Conservation (phyloP, 306 rosid species). For the Dryas octopetala region DNA sequence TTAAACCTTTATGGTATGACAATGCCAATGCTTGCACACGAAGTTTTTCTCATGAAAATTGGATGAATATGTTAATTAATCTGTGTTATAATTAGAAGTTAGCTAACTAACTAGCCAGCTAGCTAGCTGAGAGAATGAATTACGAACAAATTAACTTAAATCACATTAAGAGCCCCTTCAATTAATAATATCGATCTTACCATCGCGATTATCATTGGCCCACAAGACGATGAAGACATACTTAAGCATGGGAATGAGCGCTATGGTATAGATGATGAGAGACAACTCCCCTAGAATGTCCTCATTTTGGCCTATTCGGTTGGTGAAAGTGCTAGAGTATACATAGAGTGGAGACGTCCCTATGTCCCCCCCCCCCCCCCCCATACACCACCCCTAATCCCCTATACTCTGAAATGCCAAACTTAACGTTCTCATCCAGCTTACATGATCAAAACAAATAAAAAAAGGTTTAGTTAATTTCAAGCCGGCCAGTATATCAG, state of each 20-base stretch:
- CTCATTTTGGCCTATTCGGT: slow-evolving; percentile 22
- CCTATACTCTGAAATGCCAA: slow-evolving; percentile 84
- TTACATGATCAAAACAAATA: slow-evolving; percentile 30
- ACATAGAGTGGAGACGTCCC: slow-evolving; percentile 89
- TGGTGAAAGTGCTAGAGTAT: slow-evolving; percentile 39
- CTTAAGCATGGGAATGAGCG: slow-evolving; percentile 55
- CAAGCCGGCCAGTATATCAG: too few species aligned
- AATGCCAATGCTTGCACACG: too few species aligned
- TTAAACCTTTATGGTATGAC: too few species aligned
- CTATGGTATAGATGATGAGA: slow-evolving; percentile 63
- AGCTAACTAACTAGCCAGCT: too few species aligned
- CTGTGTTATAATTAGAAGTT: too few species aligned
- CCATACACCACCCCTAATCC: slow-evolving; percentile 84
- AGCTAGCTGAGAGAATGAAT: too few species aligned
- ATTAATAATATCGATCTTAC: slow-evolving; percentile 19
- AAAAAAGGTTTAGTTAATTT: too few species aligned
- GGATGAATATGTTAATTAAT: too few species aligned
- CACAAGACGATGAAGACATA: slow-evolving; percentile 64
- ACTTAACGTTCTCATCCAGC: slow-evolving; percentile 47
- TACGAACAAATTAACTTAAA: too few species aligned
- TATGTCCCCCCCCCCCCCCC: slow-evolving; percentile 85
- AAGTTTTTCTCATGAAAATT: too few species aligned
- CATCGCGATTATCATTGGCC: slow-evolving; percentile 80
- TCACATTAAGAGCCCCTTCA: too few species aligned
- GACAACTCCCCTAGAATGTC: slow-evolving; percentile 62